phyloP scores from a whole-genome alignment of 106 monocot genomes.

The Agapanthus africanus region DNA sequence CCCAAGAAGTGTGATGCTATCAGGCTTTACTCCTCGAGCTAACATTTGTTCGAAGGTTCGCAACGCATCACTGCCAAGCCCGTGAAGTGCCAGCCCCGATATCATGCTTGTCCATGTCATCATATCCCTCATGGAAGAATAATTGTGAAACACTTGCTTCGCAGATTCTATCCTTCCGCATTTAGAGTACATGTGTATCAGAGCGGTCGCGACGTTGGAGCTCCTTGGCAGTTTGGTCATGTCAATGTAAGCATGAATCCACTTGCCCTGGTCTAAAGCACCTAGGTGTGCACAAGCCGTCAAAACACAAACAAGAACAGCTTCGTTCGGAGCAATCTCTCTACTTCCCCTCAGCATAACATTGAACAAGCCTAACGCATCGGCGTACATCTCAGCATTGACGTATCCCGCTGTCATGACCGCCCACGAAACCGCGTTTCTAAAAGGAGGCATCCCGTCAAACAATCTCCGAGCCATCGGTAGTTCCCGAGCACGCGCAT shows the following conservation, averaged over 20 bases:
- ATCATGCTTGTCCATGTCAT: constrained; percentile 52
- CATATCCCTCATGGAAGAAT: constrained; percentile 15
- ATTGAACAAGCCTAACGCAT: constrained; percentile 27
- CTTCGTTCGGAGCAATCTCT: constrained; percentile 24
- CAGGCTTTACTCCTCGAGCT: constrained; percentile 20
- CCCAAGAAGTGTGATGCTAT: constrained; percentile 26
- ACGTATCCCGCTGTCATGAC: constrained; percentile 27
- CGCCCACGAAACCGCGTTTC: constrained; percentile 14
- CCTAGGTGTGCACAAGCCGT: constrained; percentile 44
- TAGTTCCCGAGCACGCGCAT: background rate
- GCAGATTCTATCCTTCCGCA: constrained; percentile 39
- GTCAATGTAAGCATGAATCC: constrained; percentile 35
- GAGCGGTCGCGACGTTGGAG: constrained; percentile 26
- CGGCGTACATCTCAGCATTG: constrained; percentile 17
- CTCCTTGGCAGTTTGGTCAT: constrained; percentile 9
- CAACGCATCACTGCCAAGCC: constrained; percentile 28
- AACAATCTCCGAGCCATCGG: constrained; percentile 1
- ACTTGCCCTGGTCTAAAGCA: constrained; percentile 40
- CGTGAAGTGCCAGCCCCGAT: constrained; percentile 39
- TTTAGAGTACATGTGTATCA: constrained; percentile 47
- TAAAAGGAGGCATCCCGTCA: constrained; percentile 9
- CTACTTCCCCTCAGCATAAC: constrained; percentile 18
- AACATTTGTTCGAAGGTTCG: constrained; percentile 22
- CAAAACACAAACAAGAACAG: constrained; percentile 25
- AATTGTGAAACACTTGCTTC: constrained; percentile 21